Conservation (phyloP, 2,329 filamentous ascomycete genomes). For the Colletotrichum sojae region DNA sequence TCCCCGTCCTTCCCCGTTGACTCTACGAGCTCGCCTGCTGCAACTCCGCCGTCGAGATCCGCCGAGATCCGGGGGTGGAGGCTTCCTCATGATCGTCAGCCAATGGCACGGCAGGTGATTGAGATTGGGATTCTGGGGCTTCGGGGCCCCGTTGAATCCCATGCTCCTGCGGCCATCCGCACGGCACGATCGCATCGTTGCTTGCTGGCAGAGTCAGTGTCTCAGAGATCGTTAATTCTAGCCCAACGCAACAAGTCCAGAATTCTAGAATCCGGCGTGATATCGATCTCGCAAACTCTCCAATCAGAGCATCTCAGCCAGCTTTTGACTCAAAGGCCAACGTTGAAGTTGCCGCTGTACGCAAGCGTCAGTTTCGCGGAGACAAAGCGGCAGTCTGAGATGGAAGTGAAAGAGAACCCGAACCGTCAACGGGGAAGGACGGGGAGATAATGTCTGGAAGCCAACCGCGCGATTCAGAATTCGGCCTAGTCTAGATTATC, state of each 20-base stretch:
- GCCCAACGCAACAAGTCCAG: background rate
- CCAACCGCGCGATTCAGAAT: background rate
- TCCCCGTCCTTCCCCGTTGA: slow-evolving; percentile 22
- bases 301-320: background rate
- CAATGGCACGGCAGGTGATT: background rate
- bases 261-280: background rate
- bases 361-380: background rate
- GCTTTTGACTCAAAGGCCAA: background rate
- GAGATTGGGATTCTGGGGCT: no score
- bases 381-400: background rate
- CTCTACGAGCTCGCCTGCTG: background rate
- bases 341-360: background rate
- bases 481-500: background rate
- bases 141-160: no score
- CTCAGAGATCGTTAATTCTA: background rate
- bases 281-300: background rate
- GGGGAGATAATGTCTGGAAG: slow-evolving; percentile 14
- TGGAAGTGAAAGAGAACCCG: background rate
- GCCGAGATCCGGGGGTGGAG: slow-evolving; percentile 18
- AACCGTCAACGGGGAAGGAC: slow-evolving; percentile 14
- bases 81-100: background rate
- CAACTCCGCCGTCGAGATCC: slow-evolving; percentile 9
- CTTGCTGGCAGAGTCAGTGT: background rate
- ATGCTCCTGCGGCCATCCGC: no score
- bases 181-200: background rate